Evolutionary conservation across 2,329 filamentous ascomycete genomes (phyloP), one percentile per base, ranked within the genome.

Genomic region (Trichoderma citrinoviride): DNA sequence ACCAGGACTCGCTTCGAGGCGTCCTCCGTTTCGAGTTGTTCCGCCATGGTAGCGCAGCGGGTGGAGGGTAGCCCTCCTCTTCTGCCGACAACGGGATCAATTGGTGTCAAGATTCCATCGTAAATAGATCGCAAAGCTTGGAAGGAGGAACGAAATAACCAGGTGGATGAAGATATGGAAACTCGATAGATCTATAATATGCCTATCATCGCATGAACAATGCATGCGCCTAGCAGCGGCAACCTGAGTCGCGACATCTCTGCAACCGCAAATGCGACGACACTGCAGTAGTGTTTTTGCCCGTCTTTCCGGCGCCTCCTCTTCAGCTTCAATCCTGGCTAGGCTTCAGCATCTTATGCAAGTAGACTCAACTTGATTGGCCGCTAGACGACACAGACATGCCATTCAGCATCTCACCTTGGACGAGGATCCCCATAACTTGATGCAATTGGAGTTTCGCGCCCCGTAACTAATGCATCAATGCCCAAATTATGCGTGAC

Each of bases 381-480:
- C 25, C 27, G 7, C 37, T n/a, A 15, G 3, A 14, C 5, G 14
- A 17, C 33, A 12, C 33, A 44, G 10, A 25, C 33, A 61, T 53
- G 58, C 58, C 47, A 43, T 44, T 49, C 47, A 25, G 47, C 58
- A 52, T 33, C 37, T 43, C 19, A 43, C 7, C 53, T 53, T 61
- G 33, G 58, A 61, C 37, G 8, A n/a, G 17, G 12, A 21, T 43
- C 25, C 43, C 57, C 56, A 60, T 60, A 49, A 41, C 33, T 50
- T 25, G 17, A 60, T 60, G 56, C 56, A 50, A n/a, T n/a, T 33
- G 33, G 3, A 21, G 21, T 19, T 12, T 50, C 33, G 21, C 19
- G 56, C 56, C 33, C 44, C 56, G 40, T 60, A 60, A 60, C 37
- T 44, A 46, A 25, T 62, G 58, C 58, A 62, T 62, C 43, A 62